These are phyloP conservation scores for Crithidia bombi DNA, from an alignment of 208 protist species.

Conservation along the genomic window DNA sequence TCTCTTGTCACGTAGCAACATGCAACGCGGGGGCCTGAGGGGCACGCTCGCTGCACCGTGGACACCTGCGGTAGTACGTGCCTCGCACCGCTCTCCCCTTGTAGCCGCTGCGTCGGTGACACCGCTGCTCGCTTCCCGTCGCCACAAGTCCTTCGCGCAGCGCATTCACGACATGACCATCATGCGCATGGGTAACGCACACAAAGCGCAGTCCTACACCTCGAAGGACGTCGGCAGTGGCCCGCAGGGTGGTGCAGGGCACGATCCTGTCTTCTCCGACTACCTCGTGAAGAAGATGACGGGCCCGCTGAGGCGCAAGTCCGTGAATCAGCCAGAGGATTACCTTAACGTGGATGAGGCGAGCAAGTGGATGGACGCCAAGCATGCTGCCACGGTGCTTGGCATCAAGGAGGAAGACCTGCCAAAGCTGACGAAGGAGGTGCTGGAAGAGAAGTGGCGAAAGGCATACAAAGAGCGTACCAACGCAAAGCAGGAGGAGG, in stretches of 20 bases:
- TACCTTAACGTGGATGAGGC: constrained; percentile 76
- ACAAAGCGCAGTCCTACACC: constrained; percentile 44
- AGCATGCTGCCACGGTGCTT: constrained; percentile 76
- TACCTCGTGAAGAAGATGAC: constrained; percentile 37
- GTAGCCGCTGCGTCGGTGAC: not conserved
- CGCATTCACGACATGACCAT: constrained; percentile 49
- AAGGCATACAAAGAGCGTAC: constrained; percentile 62
- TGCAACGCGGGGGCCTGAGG: not conserved
- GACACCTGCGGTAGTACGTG: not conserved
- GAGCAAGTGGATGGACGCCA: constrained; percentile 85
- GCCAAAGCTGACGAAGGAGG: constrained; percentile 45
- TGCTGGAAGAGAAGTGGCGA: constrained; percentile 64
- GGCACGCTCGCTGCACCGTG: not conserved
- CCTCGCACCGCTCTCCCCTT: too few relatives aligned
- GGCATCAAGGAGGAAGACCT: constrained; percentile 80
- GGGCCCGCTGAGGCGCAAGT: constrained; percentile 69
- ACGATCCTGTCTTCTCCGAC: constrained; percentile 44
- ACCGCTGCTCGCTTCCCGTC: constrained; percentile 11
- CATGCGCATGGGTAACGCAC: constrained; percentile 37
- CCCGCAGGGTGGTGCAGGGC: constrained; percentile 37
- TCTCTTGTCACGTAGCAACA: too few relatives aligned
- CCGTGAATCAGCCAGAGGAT: constrained; percentile 59
- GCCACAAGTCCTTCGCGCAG: constrained; percentile 42
- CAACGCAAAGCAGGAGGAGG: constrained; percentile 74
- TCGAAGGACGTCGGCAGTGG: constrained; percentile 45